Evolutionary conservation across 2,329 filamentous ascomycete genomes (phyloP).

Genomic region (Colletotrichum agaves): DNA sequence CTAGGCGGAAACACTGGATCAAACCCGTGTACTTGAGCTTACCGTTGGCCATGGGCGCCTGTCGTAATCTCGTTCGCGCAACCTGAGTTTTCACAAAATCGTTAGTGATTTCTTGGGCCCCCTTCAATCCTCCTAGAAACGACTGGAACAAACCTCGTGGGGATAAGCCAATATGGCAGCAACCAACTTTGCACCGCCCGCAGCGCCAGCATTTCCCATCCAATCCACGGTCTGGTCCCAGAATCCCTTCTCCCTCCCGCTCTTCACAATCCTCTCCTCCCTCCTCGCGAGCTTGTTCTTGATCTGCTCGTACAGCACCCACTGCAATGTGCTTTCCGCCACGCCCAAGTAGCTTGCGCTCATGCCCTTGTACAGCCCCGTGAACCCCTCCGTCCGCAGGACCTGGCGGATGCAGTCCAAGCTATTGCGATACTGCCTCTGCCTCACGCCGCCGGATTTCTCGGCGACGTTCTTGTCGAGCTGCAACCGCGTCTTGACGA

Average conservation of each 20-base stretch:
- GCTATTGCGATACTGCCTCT: slow-evolving; percentile 85
- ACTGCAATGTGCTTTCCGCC: slow-evolving; percentile 89
- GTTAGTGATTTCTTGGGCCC: slow-evolving; percentile 20
- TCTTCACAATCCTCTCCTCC: slow-evolving; percentile 66
- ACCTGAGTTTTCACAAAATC: slow-evolving; percentile 59
- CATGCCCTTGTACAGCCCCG: slow-evolving; percentile 88
- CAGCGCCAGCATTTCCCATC: slow-evolving; percentile 82
- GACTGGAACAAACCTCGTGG: slow-evolving; percentile 73
- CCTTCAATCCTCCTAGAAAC: not conserved
- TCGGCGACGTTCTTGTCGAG: slow-evolving; percentile 86
- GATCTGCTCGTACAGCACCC: slow-evolving; percentile 94
- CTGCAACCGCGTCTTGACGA: slow-evolving; percentile 93
- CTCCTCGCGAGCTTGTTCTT: slow-evolving; percentile 78
- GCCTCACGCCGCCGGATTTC: slow-evolving; percentile 61
- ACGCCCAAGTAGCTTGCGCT: slow-evolving; percentile 93
- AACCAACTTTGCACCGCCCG: slow-evolving; percentile 86
- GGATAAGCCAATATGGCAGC: slow-evolving; percentile 90
- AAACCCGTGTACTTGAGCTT: slow-evolving; percentile 88
- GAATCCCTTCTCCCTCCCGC: slow-evolving; percentile 70
- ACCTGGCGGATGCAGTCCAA: slow-evolving; percentile 89
- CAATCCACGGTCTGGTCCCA: slow-evolving; percentile 83
- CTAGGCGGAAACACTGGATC: slow-evolving; percentile 86
- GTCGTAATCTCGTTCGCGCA: slow-evolving; percentile 83
- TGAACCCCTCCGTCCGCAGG: slow-evolving; percentile 80
- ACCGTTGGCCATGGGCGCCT: slow-evolving; percentile 79